A percentile compares a stretch with the other conserved stretches of the same genome.
Conservation (phyloP, 345 rosid genomes). For the Bruguiera gymnorhiza region DNA sequence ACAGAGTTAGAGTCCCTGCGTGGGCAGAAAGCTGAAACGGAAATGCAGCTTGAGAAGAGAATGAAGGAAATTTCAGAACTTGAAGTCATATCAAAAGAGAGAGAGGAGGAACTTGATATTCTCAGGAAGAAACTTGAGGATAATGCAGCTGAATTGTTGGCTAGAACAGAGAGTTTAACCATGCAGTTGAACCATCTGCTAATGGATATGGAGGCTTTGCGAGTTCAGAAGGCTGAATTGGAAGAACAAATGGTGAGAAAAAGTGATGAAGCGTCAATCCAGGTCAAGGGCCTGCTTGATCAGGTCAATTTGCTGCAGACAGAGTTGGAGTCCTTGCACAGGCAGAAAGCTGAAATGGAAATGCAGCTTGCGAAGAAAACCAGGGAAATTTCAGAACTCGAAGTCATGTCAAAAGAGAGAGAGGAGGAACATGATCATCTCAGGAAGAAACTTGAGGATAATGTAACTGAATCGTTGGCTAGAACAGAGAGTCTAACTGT, state of each 20-base stretch:
- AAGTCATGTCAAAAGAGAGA: constrained; percentile 25
- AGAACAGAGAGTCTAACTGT: constrained; percentile 35
- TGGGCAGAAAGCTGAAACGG: constrained; percentile 52
- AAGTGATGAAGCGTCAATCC: not conserved
- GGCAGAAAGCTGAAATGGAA: not conserved
- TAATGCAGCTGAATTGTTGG: constrained; percentile 29
- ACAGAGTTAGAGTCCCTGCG: constrained; percentile 42
- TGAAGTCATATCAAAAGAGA: constrained; percentile 44
- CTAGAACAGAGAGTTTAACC: constrained; percentile 32
- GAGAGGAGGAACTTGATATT: constrained; percentile 46
- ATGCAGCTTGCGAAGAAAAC: not conserved
- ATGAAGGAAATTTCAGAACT: constrained; percentile 15
- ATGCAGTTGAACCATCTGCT: constrained; percentile 36
- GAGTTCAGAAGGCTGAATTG: constrained; percentile 23
- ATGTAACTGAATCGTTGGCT: constrained; percentile 39
- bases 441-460: constrained; percentile 48
- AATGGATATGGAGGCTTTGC: constrained; percentile 44
- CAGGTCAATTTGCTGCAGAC: not conserved
- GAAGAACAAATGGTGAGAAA: not conserved
- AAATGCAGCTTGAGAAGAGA: constrained; percentile 49
- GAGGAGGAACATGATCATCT: constrained; percentile 38
- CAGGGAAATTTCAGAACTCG: not conserved
- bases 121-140: constrained; percentile 53
- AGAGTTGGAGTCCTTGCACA: not conserved
- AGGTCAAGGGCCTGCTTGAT: not conserved